These are phyloP conservation scores for Leucaena leucocephala DNA, from an alignment of 306 rosid genomes.

Conservation along the genomic window DNA sequence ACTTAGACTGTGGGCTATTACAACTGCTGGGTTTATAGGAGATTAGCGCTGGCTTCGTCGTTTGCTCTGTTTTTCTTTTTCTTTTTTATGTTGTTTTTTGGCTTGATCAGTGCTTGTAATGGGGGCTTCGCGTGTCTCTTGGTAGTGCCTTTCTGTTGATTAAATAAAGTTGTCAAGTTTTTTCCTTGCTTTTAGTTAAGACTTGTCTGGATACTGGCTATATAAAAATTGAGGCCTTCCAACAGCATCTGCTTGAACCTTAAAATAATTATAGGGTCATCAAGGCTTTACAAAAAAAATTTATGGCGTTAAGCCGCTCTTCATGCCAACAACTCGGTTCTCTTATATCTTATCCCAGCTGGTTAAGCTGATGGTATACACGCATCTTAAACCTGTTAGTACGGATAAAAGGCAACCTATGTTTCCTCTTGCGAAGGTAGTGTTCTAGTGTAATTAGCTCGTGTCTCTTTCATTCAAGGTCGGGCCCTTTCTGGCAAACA, in stretches of 20 bases:
- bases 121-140: not conserved
- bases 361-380: conserved; percentile 28
- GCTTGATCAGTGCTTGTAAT: not conserved
- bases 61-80: too few relatives aligned
- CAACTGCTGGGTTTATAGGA: not conserved
- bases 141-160: too few relatives aligned
- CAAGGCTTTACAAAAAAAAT: not conserved
- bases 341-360: not conserved
- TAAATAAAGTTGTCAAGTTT: not conserved
- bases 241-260: not conserved
- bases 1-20: not conserved
- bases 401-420: conserved; percentile 5
- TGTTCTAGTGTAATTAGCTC: not conserved
- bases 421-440: conserved; percentile 26
- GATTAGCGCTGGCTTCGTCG: not conserved
- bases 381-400: conserved; percentile 46
- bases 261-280: not conserved
- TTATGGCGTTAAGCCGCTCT: not conserved
- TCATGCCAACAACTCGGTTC: not conserved
- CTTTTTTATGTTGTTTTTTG: too few relatives aligned
- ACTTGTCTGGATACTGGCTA: not conserved
- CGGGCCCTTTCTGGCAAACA: conserved; percentile 50
- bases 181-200: not conserved
- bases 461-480: not conserved
- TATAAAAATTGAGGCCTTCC: not conserved